These are phyloP conservation scores for Hypomyces rosellus DNA, from an alignment of 2,329 filamentous ascomycete genomes.

Conservation along the genomic window DNA sequence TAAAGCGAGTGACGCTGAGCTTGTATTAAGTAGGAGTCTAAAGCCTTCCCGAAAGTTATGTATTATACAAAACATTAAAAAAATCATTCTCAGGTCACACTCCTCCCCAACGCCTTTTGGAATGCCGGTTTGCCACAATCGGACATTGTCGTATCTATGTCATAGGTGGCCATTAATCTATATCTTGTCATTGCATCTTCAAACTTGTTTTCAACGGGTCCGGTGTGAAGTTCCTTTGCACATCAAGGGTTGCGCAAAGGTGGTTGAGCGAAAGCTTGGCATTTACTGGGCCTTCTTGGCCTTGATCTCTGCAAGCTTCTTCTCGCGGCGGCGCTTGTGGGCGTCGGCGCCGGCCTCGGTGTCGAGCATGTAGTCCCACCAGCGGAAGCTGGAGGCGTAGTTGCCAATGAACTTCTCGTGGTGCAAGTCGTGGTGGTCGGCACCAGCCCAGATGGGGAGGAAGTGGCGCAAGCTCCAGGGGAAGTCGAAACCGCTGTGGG, in stretches of 20 bases:
- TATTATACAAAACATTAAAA: constrained; percentile 12
- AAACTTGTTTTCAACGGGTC: background rate
- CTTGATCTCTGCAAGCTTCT: constrained; percentile 58
- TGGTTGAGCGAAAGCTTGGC: background rate
- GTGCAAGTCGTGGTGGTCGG: constrained; percentile 92
- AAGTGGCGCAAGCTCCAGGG: constrained; percentile 95
- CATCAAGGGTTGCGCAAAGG: background rate
- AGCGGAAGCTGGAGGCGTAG: constrained; percentile 95
- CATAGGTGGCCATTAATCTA: constrained; percentile 12
- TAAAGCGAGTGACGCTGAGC: constrained; percentile 24
- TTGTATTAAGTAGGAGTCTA: constrained; percentile 27
- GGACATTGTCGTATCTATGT: constrained; percentile 7
- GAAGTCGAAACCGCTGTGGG: constrained; percentile 97
- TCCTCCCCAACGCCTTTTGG: constrained; percentile 10
- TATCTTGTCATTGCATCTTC: background rate
- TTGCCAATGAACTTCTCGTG: constrained; percentile 99
- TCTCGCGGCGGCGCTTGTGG: constrained; percentile 74
- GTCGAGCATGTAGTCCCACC: constrained; percentile 95
- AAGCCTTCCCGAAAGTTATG: constrained; percentile 16
- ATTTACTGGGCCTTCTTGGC: constrained; percentile 61
- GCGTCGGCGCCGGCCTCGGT: constrained; percentile 90
- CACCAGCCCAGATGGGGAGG: constrained; percentile 95
- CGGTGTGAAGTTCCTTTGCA: background rate
- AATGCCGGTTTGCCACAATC: constrained; percentile 10
- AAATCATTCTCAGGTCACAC: constrained; percentile 8